Evolutionary conservation across 352 stramenopile genomes (phyloP), one percentile per base, ranked within the genome.

Genomic region (Pythium folliculosum): DNA sequence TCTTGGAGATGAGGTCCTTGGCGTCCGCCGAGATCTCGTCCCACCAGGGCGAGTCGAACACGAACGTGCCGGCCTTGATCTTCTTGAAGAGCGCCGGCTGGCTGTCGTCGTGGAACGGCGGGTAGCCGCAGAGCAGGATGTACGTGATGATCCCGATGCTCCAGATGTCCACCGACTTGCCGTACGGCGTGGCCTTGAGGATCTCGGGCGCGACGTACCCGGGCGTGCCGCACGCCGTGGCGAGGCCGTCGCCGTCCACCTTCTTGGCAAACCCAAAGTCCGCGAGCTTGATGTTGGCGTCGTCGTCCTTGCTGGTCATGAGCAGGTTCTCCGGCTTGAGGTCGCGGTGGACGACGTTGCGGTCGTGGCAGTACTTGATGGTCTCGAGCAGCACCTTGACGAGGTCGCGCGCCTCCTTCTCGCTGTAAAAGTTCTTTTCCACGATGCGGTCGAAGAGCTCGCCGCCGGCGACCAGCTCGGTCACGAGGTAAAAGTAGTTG

Each of bases 401-500:
- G 4, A 94, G 65, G 55, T 94, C 84, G 47, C 86, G 65, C 19
- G 88, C 88, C 58, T 96, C 85, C 45, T 86, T 71, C 62, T 96
- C 88, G 32, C 73, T 82, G 74, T 96, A 96, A 48, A 91, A 93
- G 53, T 90, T 90, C 74, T 95, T 96, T 72, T 94, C 82, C 54
- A 94, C 85, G 67, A 96, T 96, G 32, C 88, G 79, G 47, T 96
- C 88, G 66, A 96, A 96, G 32, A 96, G 74, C 66, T 96, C 88
- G 13, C 86, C 86, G n/a, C 88, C 88, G 14, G 80, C 80, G 75
- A 98, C 97, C 48, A 97, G 89, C 74, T 99, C 96, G 52, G 98
- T 98, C 7, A 99, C 96, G 48, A 99, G 82, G 75, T 99, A 99
- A 78, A 97, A 99, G 70, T 98, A 84, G 37, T 94, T 82, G 22